A percentile compares a stretch with the other conserved stretches of the same genome.
These are phyloP conservation scores for Epichloe gansuensis DNA, from an alignment of 2,329 filamentous ascomycete genomes.

Conservation along the genomic window DNA sequence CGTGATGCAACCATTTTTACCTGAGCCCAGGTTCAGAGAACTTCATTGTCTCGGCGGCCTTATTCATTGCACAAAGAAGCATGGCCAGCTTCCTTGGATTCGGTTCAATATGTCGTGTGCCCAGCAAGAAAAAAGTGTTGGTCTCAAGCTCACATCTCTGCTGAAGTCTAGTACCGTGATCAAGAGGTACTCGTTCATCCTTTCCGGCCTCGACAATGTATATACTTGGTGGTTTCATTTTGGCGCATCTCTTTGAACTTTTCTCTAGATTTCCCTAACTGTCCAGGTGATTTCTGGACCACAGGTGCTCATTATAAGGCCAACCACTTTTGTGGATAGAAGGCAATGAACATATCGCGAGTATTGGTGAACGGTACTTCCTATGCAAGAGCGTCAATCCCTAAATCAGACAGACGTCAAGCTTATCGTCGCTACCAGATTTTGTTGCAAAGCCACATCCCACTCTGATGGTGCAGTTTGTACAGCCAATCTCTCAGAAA, in stretches of 20 bases:
- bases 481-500: slow-evolving; percentile 55
- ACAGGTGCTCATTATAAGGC: slow-evolving; percentile 56
- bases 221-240: slow-evolving; percentile 18
- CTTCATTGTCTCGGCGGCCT: background rate
- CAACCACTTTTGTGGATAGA: slow-evolving; percentile 67
- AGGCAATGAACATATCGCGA: slow-evolving; percentile 52
- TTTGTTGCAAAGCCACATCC: slow-evolving; percentile 58
- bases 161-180: slow-evolving; percentile 34
- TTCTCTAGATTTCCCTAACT: slow-evolving; percentile 35
- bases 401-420: slow-evolving; percentile 19
- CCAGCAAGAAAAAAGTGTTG: no score
- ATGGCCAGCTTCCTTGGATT: no score
- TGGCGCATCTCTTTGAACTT: no score
- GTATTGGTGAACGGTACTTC: slow-evolving; percentile 68
- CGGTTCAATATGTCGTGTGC: no score
- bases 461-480: slow-evolving; percentile 29
- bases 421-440: slow-evolving; percentile 30
- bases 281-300: slow-evolving; percentile 51
- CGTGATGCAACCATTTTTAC: background rate
- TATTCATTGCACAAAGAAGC: no score
- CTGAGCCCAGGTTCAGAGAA: background rate
- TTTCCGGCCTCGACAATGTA: slow-evolving; percentile 43
- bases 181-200: slow-evolving; percentile 44
- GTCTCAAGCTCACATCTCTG: slow-evolving; percentile 25
- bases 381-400: slow-evolving; percentile 43